phyloP scores from a whole-genome alignment of 805 yeast genomes.

The Yamadazyma kitorensis region DNA sequence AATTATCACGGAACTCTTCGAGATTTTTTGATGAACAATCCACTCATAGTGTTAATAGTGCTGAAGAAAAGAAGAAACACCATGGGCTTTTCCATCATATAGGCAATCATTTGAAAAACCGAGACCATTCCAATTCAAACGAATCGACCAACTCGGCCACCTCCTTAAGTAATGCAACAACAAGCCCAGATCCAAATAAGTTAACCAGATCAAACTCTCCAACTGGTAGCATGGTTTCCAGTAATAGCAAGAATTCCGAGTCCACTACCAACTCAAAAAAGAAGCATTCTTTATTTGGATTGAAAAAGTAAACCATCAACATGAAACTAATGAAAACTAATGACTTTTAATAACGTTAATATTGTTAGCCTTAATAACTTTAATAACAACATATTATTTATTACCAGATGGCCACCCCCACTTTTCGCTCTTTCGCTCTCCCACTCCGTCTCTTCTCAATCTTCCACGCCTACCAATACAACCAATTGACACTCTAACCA shows the following conservation, averaged over 20 bases:
- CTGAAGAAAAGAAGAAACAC: conserved; percentile 14
- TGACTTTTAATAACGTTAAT: too few relatives aligned
- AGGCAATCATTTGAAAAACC: conserved; percentile 7
- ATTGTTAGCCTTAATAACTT: too few relatives aligned
- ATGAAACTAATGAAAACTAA: too few relatives aligned
- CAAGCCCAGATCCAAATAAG: conserved; percentile 7
- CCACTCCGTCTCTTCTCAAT: too few relatives aligned
- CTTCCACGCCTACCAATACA: too few relatives aligned
- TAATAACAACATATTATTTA: too few relatives aligned
- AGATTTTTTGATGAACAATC: conserved; percentile 8
- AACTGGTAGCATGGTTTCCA: conserved; percentile 18
- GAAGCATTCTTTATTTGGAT: conserved; percentile 18
- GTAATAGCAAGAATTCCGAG: conserved; percentile 18
- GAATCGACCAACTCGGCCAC: too few relatives aligned
- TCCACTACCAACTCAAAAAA: conserved; percentile 10
- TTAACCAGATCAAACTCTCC: conserved; percentile 15
- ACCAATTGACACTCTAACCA: too few relatives aligned
- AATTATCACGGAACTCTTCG: conserved; percentile 8
- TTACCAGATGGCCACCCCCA: too few relatives aligned
- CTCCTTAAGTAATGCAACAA: conserved; percentile 6
- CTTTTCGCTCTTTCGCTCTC: too few relatives aligned
- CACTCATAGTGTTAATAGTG: conserved; percentile 2
- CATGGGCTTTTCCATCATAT: conserved; percentile 19
- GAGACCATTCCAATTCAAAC: too few relatives aligned
- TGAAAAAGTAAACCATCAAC: conserved; percentile 14